Evolutionary conservation across 2,329 filamentous ascomycete species (phyloP), one percentile per base, ranked within the genome.

Genomic region (Arthrobotrys sphaeroides): DNA sequence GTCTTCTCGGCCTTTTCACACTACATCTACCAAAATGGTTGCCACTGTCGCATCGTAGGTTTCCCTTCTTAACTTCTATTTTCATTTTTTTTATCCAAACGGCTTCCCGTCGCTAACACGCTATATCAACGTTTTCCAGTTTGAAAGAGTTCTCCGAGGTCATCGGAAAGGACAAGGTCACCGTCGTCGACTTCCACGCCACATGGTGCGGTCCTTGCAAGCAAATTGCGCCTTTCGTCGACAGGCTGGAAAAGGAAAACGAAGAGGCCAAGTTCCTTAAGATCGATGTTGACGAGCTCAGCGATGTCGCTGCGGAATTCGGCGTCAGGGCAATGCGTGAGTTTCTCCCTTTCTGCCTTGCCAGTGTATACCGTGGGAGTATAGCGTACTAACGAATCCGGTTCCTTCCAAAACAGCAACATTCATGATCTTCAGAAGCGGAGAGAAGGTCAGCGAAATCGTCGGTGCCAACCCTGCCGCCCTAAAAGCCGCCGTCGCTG

Each of bases 121-220:
- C 10, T 40, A 31, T 26, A 40, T 13, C 33, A 53, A 36, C 77
- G n/a, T n/a, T n/a, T n/a, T n/a, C n/a, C n/a, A 91, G 89, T 78
- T 87, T 86, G 81, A 81, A 84, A 22, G 87, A 89, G 28, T 93
- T 88, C 83, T 82, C 87, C 66, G 80, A 82, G 31, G 86, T 87
- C 69, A 79, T 90, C 73, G 82, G 84, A 66, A 80, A 84, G 79
- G 85, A 88, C 81, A 86, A 86, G 62, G 83, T 91, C 78, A 87
- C 96, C 79, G 85, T 97, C 76, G 85, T 98, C 81, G 94, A 98
- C 85, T 93, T 89, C 85, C 93, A 91, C 83, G 94, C 94, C 68
- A 89, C 86, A 77, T 97, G 94, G 94, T 98, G 94, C 86, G 93
- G 93, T 75, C 94, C 94, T 75, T 98, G 94, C 90, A 97, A 94